Evolutionary conservation across 1,139 yeast species (phyloP).

Genomic region (Dujonia santamariae): DNA sequence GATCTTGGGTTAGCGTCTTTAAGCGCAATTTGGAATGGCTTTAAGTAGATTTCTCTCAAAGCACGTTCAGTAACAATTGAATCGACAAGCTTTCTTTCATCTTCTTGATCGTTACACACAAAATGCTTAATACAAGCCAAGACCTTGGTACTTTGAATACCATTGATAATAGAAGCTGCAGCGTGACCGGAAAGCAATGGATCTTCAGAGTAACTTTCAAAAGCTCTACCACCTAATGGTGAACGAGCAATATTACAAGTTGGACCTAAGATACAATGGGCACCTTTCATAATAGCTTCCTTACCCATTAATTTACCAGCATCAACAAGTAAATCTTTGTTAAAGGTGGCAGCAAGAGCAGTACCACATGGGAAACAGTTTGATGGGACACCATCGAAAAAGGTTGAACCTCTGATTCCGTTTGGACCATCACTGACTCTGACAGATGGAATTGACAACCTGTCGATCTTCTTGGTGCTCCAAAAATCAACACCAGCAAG

Average conservation of each 20-base stretch:
- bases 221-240: conserved; percentile 65
- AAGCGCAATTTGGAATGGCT: conserved; percentile 60
- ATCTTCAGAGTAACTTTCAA: conserved; percentile 63
- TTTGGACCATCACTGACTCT: conserved; percentile 23
- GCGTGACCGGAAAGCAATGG: conserved; percentile 54
- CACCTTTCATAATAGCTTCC: conserved; percentile 50
- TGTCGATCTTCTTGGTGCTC: conserved; percentile 18
- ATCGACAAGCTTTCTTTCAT: conserved; percentile 48
- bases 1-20: conserved; percentile 31
- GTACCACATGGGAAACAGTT: conserved; percentile 25
- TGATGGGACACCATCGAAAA: conserved; percentile 19
- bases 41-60: conserved; percentile 55
- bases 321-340: conserved; percentile 18
- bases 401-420: conserved; percentile 22
- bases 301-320: conserved; percentile 48
- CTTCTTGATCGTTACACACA: conserved; percentile 61
- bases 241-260: conserved; percentile 55
- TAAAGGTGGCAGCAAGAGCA: conserved; percentile 19
- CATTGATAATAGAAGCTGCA: conserved; percentile 48
- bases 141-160: conserved; percentile 51
- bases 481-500: conserved; percentile 20
- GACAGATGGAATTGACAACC: conserved; percentile 17
- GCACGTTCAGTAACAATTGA: conserved; percentile 55
- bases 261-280: conserved; percentile 52
- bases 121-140: conserved; percentile 59